A percentile compares a stretch with the other conserved stretches of the same genome.
These are phyloP conservation scores for Starmerella lactis-condensi DNA, from an alignment of 805 yeast species.

Conservation along the genomic window DNA sequence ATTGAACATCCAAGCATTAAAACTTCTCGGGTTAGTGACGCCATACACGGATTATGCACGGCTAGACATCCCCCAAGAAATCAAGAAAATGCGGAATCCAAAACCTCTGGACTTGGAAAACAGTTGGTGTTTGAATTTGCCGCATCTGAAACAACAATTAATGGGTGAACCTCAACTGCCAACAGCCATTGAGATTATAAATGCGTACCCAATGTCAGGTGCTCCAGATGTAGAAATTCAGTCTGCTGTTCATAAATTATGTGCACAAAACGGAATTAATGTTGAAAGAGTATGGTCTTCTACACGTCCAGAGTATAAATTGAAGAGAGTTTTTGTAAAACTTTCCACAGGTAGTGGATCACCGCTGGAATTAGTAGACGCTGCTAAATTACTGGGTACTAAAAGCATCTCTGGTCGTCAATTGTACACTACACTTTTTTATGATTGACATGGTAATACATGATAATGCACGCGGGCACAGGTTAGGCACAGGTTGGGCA, in stretches of 20 bases:
- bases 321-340: slow-evolving; percentile 5
- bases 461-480: background rate
- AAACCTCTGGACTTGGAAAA: too few species aligned
- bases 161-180: too few species aligned
- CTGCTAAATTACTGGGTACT: slow-evolving; percentile 1
- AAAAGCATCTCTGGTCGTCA: background rate
- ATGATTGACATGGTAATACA: background rate
- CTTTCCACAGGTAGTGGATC: slow-evolving; percentile 1
- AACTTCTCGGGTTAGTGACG: slow-evolving; percentile 7
- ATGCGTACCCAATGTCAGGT: slow-evolving; percentile 4
- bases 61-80: background rate
- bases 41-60: slow-evolving; percentile 1
- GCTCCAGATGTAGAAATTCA: background rate
- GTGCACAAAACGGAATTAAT: slow-evolving; percentile 2
- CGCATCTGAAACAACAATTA: too few species aligned
- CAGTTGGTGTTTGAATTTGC: too few species aligned
- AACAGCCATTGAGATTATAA: slow-evolving; percentile 6
- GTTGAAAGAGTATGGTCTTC: slow-evolving; percentile 2
- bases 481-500: slow-evolving; percentile 1
- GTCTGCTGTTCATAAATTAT: slow-evolving; percentile 1
- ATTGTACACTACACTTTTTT: background rate
- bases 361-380: slow-evolving; percentile 4
- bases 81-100: slow-evolving; percentile 1
- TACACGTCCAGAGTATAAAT: slow-evolving; percentile 1
- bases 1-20: slow-evolving; percentile 6